phyloP scores from a whole-genome alignment of 2,329 filamentous ascomycete genomes.

The Xylariaceae sp. region DNA sequence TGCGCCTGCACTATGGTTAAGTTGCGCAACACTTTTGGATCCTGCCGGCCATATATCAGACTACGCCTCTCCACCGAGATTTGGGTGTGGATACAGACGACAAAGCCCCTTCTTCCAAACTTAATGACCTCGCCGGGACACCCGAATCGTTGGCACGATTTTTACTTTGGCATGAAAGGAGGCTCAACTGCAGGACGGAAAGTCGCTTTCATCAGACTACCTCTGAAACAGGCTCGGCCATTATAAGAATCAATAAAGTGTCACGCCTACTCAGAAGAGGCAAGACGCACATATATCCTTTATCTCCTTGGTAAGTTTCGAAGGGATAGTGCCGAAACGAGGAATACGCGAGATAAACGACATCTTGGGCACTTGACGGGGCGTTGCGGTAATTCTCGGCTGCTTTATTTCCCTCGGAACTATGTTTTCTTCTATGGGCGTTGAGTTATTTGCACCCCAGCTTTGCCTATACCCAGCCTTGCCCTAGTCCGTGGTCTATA shows the following conservation, averaged over 20 bases:
- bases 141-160: neutral
- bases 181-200: too few species aligned
- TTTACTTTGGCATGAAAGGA: neutral
- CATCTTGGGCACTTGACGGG: neutral
- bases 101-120: neutral
- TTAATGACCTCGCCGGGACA: neutral
- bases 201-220: neutral
- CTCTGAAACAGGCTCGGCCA: neutral
- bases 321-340: neutral
- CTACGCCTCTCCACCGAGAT: neutral
- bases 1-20: neutral
- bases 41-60: neutral
- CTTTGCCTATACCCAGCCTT: constrained; percentile 1
- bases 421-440: constrained; percentile 5
- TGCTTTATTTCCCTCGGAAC: neutral
- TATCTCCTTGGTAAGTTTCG: neutral
- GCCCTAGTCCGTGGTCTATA: neutral
- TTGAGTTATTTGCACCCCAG: constrained; percentile 1
- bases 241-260: neutral
- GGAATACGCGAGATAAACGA: neutral
- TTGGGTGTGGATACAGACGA: neutral
- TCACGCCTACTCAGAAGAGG: neutral
- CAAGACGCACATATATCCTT: neutral
- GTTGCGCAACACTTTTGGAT: neutral
- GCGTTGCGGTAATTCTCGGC: neutral